phyloP scores from a whole-genome alignment of 257 asterid genomes.

The Penstemon barbatus region DNA sequence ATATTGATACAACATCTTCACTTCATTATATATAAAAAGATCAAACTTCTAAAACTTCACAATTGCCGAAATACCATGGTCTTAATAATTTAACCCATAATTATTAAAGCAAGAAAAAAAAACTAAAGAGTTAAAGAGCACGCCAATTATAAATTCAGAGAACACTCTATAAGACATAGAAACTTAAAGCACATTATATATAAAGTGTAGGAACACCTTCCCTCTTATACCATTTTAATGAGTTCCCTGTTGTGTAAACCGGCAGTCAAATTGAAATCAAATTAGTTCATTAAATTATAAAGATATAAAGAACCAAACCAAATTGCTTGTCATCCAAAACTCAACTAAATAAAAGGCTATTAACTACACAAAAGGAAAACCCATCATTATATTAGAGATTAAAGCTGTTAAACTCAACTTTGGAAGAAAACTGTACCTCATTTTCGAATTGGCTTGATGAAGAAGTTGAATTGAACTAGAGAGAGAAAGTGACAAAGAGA shows the following conservation, averaged over 20 bases:
- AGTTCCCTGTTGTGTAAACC: no score
- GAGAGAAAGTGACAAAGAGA: constrained; percentile 6
- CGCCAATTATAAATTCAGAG: no score
- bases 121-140: no score
- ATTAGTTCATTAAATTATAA: neutral
- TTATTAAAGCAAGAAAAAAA: no score
- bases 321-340: neutral
- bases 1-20: neutral
- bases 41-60: no score
- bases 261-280: neutral
- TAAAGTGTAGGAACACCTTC: neutral
- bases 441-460: constrained; percentile 27
- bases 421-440: constrained; percentile 49
- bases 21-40: no score
- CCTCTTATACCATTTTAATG: neutral
- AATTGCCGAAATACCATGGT: no score
- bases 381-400: neutral
- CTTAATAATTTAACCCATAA: no score
- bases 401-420: neutral
- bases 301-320: neutral
- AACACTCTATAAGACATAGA: no score
- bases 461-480: neutral
- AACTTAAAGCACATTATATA: neutral
- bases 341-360: neutral
- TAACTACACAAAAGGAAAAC: neutral